Percentiles rank a stretch among this genome's conserved stretches.
phyloP scores from a whole-genome alignment of 306 rosid genomes.

The Medicago truncatula region DNA sequence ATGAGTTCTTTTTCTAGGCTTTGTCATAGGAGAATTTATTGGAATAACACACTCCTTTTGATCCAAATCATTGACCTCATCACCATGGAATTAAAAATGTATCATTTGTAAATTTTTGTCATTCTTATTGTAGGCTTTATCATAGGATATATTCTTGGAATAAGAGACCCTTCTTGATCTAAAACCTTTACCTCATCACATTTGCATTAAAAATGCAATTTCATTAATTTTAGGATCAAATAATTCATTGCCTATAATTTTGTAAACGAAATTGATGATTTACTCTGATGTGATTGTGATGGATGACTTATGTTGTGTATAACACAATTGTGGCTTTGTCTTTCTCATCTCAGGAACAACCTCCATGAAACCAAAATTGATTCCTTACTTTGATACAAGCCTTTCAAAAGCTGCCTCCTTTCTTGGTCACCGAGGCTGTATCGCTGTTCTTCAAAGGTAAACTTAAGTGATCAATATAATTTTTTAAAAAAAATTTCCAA shows the following conservation, averaged over 20 bases:
- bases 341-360: constrained; percentile 64
- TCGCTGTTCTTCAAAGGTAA: constrained; percentile 59
- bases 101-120: no score
- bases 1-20: no score
- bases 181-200: no score
- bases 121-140: not conserved
- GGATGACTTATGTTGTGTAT: not conserved
- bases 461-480: not conserved
- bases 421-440: constrained; percentile 55
- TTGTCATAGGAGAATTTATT: no score
- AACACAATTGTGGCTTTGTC: not conserved
- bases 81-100: no score
- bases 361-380: constrained; percentile 66
- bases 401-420: constrained; percentile 60
- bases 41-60: no score
- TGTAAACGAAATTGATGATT: not conserved
- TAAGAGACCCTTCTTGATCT: no score
- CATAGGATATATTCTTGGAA: not conserved
- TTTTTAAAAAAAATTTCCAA: not conserved
- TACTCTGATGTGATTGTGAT: not conserved
- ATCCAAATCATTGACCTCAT: no score
- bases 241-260: not conserved
- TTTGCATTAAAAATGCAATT: not conserved
- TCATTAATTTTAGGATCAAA: not conserved
- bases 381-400: constrained; percentile 67